A percentile compares a stretch with the other conserved stretches of the same genome.
These are phyloP conservation scores for Phytophthora rubi DNA, from an alignment of 352 stramenopile genomes.

Conservation along the genomic window DNA sequence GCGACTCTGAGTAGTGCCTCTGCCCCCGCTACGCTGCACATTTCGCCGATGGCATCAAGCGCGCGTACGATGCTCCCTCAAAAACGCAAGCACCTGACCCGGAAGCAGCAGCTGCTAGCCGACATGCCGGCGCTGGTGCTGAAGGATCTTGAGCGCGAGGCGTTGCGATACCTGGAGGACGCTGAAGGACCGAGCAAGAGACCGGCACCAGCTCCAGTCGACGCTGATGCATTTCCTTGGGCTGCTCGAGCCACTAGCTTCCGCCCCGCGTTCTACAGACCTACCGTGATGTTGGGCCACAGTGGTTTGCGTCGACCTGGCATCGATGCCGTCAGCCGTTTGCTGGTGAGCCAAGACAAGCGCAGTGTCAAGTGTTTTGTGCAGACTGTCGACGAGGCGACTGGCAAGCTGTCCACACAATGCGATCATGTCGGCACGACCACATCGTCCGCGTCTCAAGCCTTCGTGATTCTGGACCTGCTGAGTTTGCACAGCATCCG, in stretches of 20 bases:
- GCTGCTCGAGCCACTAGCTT: constrained; percentile 31
- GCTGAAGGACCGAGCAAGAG: constrained; percentile 20
- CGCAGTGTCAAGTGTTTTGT: constrained; percentile 71
- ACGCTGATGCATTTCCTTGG: constrained; percentile 43
- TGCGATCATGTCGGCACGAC: constrained; percentile 14
- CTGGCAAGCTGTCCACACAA: constrained; percentile 7
- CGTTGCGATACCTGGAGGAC: constrained; percentile 30
- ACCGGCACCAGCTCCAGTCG: constrained; percentile 8
- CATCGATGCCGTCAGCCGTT: constrained; percentile 50
- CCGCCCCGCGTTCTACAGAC: constrained; percentile 56
- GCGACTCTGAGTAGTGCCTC: constrained; percentile 20
- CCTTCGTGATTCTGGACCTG: constrained; percentile 55
- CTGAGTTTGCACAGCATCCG: constrained; percentile 49
- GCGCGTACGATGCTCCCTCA: constrained; percentile 25
- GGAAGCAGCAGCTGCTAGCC: constrained; percentile 49
- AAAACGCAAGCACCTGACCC: constrained; percentile 39
- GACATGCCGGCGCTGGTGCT: constrained; percentile 43
- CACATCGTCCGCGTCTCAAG: constrained; percentile 25
- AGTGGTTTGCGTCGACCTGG: constrained; percentile 40
- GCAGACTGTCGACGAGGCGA: constrained; percentile 17
- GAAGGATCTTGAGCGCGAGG: constrained; percentile 45
- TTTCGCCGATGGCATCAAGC: constrained; percentile 36
- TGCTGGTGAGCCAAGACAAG: constrained; percentile 71
- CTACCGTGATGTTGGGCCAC: constrained; percentile 56
- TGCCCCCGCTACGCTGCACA: constrained; percentile 27